Percentiles rank a stretch among this genome's conserved stretches.
These are phyloP conservation scores for Helichrysum umbraculigerum DNA, from an alignment of 129 eudicot genomes.

Conservation along the genomic window DNA sequence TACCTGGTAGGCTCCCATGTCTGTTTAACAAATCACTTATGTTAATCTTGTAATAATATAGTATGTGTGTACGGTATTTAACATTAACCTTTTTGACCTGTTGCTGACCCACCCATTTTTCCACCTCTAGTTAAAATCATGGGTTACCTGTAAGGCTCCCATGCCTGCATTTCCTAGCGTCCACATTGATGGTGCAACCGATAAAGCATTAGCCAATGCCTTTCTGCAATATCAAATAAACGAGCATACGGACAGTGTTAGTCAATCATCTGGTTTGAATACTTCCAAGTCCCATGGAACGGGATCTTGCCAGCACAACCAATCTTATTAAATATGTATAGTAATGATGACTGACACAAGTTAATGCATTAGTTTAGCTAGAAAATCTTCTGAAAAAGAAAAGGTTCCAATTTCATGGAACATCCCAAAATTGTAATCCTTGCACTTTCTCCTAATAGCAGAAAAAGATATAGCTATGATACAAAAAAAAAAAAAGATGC, in stretches of 20 bases:
- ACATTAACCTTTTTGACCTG: not conserved
- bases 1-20: constrained; percentile 99
- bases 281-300: not conserved
- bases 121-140: not conserved
- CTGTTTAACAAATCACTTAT: constrained; percentile 31
- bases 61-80: not conserved
- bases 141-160: constrained; percentile 96
- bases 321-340: not conserved
- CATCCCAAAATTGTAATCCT: not conserved
- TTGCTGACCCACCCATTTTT: not conserved
- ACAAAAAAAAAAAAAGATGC: not conserved
- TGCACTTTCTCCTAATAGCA: not conserved
- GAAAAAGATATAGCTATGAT: not conserved
- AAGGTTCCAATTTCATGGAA: not conserved
- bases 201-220: constrained; percentile 96
- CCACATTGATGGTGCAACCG: constrained; percentile 99
- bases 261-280: not conserved
- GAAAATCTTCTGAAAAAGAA: not conserved
- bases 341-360: not conserved
- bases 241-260: not conserved
- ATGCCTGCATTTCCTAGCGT: constrained; percentile 99
- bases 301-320: not conserved
- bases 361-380: not conserved
- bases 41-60: not conserved
- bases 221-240: constrained; percentile 46